Evolutionary conservation across 2,329 filamentous ascomycete genomes (phyloP), one percentile per base, ranked within the genome.

Genomic region (Arthrobotrys pseudoclavata): DNA sequence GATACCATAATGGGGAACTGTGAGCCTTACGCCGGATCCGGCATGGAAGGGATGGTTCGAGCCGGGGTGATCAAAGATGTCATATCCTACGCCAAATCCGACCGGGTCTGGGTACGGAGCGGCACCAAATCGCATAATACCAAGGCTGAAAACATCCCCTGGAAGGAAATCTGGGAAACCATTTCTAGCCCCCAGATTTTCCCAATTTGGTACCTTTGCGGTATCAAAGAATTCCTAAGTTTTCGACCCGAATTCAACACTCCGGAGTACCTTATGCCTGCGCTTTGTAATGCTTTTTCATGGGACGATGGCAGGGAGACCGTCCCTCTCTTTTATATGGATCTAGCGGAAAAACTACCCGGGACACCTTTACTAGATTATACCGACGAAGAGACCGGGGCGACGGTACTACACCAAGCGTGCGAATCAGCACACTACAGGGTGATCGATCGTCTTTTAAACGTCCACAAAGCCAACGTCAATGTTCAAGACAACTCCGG

Each of bases 151-250:
- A 42, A 45, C 1, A 34, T 66, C 42, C 66, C 66, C 9, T 76
- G 72, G 72, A 22, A 70, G 12, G 52, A 76, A 3, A 66, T 76
- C 6, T 76, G 57, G 72, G 24, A 47, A 13, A 40, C 52, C 24
- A 5, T 29, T 12, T 15, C 31, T 20, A 42, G n/a, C 13, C 48
- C 40, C 12, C 29, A 15, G 22, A 2, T 9, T 24, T 9, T 4
- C 12, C n/a, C 34, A 9, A 15, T 24, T 3, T 15, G 22, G 12
- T n/a, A 67, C 18, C 29, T 13, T 2, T 5, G 10, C 0, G 10
- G 10, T 10, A 40, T 61, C 5, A 18, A 18, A 22, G n/a, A 6
- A 1, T 53, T 76, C 29, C 22, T 76, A 1, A 0, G 5, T 3
- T 29, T 45, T 10, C 40, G 52, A 24, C 57, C 66, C 1, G 60